Base-by-base conservation (phyloP, 169 alveolate genomes). In the Eimeria praecox region DNA sequence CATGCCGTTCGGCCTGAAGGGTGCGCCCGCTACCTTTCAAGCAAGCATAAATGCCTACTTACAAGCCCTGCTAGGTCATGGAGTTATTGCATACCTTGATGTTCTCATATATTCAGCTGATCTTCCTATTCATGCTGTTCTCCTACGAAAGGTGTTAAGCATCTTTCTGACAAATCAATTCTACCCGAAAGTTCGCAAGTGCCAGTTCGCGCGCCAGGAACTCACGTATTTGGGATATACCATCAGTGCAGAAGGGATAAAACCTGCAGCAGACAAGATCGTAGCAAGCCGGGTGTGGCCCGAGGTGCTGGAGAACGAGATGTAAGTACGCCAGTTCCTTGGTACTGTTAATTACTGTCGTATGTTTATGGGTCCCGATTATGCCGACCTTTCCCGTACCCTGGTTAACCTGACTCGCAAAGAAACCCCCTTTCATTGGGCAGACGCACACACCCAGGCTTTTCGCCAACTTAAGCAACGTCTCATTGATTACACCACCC, bases 1-100 rank as follows among this genome's bases (percentile, higher is more conserved):
- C 24, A 38, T 75, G 86, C 86, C 86, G 24, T 75, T 75, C 16
- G 86, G 86, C 18, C 38, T 49, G 38, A 80, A 49, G 40, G 90
- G 90, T 3, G 90, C 90, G n/a, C 90, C 66, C 1, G 90, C 71
- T 8, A 80, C 71, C 27, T 80, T 80, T 46, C 69, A 80, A 46
- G 64, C 90, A 2, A 49, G n/a, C 30, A 46, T 46, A 33, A 80
- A 80, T 24, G 44, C 59, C 40, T 20, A 22, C 20, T 24, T 78
- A 44, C 64, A 44, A 14, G 44, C n/a, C 42, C 14, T 24, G 10
- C 27, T 46, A 18, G 89, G 89, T 2, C 59, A 78, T 1, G 89
- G 62, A 9, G 89, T 78, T n/a, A 44, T 78, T 3, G 64, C 69
- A 0, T 78, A 78, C 66, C 40, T 40, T 1, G 89, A 40, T 8